Conservation (phyloP, 495 filamentous ascomycete genomes). For the Daldinia loculata region DNA sequence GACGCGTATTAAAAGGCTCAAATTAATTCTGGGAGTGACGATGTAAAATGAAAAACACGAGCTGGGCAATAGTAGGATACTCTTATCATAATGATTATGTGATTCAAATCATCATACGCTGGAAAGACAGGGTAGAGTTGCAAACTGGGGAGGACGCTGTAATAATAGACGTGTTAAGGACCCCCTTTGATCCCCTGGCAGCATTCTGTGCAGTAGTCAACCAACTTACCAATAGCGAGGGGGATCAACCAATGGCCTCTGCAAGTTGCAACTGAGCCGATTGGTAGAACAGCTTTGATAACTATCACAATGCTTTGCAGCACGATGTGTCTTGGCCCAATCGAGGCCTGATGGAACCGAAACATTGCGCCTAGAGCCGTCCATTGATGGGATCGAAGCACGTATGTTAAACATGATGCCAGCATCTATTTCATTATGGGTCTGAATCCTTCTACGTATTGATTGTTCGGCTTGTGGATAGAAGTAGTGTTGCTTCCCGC, state of each 20-base stretch:
- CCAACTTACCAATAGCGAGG: conserved; percentile 4
- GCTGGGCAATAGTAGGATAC: conserved; percentile 8
- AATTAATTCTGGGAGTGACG: not conserved
- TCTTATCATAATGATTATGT: conserved; percentile 10
- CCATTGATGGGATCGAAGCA: conserved; percentile 9
- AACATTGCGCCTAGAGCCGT: conserved; percentile 22
- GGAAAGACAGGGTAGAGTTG: conserved; percentile 16
- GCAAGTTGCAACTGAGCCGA: conserved; percentile 35
- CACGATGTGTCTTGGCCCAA: conserved; percentile 16
- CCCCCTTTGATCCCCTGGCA: conserved; percentile 25
- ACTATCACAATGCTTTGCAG: conserved; percentile 19
- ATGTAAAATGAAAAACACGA: not conserved
- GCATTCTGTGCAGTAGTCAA: conserved; percentile 2
- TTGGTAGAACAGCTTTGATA: conserved; percentile 22
- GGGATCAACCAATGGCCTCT: conserved; percentile 19
- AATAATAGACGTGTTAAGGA: conserved; percentile 37
- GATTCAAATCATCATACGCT: conserved; percentile 11
- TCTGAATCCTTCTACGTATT: conserved; percentile 19
- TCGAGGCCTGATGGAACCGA: conserved; percentile 31
- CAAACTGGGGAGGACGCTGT: conserved; percentile 31
- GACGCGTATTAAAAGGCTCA: not conserved
- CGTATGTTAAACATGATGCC: conserved; percentile 17
- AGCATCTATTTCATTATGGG: conserved; percentile 25
- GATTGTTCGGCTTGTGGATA: conserved; percentile 12
- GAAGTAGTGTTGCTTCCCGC: conserved; percentile 36